Conservation (phyloP, 441 rosid genomes). For the Bruguiera hainesii region DNA sequence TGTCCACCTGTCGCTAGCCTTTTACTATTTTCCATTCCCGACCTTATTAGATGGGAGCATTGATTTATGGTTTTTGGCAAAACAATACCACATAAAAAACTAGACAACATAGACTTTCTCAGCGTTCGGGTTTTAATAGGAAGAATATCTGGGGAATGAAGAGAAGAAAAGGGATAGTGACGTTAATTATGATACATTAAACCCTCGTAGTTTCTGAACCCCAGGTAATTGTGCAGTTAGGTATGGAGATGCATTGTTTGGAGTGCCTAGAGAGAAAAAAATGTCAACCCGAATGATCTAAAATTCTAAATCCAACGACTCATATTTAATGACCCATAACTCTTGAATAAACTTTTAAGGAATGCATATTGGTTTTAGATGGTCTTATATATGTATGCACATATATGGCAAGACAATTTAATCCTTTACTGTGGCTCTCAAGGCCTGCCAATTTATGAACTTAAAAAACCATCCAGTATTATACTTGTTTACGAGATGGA, state of each 20-base stretch:
- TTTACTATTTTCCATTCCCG: background rate
- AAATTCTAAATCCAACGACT: background rate
- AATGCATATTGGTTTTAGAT: no score
- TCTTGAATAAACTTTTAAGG: no score
- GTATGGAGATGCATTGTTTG: background rate
- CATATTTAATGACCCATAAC: conserved; percentile 7
- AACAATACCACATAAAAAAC: background rate
- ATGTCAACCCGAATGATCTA: conserved; percentile 5
- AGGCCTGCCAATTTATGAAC: background rate
- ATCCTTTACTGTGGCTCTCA: background rate
- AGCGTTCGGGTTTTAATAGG: background rate
- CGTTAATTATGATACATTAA: background rate
- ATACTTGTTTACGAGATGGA: background rate
- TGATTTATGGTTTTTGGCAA: background rate
- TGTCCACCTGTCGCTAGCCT: background rate
- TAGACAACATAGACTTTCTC: background rate
- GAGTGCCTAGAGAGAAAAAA: background rate
- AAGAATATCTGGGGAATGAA: background rate
- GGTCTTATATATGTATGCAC: no score
- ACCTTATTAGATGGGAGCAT: background rate
- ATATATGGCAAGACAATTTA: no score
- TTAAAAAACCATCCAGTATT: background rate
- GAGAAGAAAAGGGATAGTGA: background rate
- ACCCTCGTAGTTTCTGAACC: background rate
- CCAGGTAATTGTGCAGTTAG: background rate